These are phyloP conservation scores for Theobroma cacao DNA, from an alignment of 345 rosid genomes.

Conservation along the genomic window DNA sequence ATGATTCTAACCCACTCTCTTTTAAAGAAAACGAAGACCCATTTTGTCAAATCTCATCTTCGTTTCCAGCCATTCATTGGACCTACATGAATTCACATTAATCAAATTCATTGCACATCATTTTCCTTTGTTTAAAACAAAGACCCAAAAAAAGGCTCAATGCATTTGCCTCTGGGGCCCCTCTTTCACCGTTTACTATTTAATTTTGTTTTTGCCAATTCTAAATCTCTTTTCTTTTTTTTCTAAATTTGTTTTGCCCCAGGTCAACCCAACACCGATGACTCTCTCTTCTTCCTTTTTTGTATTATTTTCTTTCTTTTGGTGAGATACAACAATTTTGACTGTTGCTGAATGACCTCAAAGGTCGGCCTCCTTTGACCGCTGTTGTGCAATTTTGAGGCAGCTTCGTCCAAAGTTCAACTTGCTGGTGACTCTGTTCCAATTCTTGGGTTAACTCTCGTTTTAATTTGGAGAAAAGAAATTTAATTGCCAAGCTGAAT, in stretches of 20 bases:
- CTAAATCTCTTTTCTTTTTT: neutral
- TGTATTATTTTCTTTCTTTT: neutral
- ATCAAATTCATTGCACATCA: conserved; percentile 5
- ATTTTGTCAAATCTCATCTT: neutral
- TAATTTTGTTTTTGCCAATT: too few relatives aligned
- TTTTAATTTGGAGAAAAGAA: too few relatives aligned
- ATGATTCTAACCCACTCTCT: neutral
- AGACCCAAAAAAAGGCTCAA: neutral
- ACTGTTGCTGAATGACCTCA: neutral
- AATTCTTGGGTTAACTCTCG: neutral
- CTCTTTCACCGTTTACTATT: neutral
- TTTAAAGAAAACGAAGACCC: neutral
- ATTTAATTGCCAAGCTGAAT: too few relatives aligned
- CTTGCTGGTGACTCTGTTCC: neutral
- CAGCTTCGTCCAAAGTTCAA: neutral
- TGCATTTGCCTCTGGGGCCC: neutral
- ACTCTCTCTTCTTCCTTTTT: neutral
- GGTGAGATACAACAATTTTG: neutral
- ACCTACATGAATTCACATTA: neutral
- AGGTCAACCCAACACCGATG: neutral
- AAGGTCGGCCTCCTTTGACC: neutral
- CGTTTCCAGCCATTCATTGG: neutral
- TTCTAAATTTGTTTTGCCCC: neutral
- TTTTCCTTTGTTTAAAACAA: neutral
- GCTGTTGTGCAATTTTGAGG: neutral